These are phyloP conservation scores for Candida koratica DNA, from an alignment of 805 yeast genomes.

Conservation along the genomic window DNA sequence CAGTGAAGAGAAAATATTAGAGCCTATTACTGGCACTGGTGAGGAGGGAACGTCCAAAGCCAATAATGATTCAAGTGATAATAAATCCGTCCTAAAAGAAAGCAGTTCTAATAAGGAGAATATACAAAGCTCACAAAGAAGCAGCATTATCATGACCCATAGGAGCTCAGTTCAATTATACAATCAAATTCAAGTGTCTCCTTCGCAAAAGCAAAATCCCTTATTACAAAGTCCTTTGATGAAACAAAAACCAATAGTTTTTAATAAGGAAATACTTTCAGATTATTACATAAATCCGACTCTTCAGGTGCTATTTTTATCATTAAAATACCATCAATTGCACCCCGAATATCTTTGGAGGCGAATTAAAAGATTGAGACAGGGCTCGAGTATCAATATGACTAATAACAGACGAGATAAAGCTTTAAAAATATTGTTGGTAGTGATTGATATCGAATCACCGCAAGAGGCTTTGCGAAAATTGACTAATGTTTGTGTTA, in stretches of 20 bases:
- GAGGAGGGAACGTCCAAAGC: background rate
- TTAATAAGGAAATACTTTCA: conserved; percentile 46
- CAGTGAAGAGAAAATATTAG: background rate
- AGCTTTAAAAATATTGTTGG: conserved; percentile 51
- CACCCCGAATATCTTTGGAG: conserved; percentile 72
- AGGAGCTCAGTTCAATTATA: conserved; percentile 14
- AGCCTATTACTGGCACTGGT: background rate
- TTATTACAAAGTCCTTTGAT: conserved; percentile 47
- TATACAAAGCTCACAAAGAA: background rate
- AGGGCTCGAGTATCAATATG: conserved; percentile 27
- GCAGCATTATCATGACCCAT: no score
- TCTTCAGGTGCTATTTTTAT: conserved; percentile 56
- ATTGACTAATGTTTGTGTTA: conserved; percentile 45
- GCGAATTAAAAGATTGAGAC: conserved; percentile 43
- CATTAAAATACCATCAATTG: conserved; percentile 68
- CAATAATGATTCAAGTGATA: background rate
- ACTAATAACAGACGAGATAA: conserved; percentile 27
- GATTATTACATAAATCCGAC: conserved; percentile 63
- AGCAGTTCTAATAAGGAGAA: background rate
- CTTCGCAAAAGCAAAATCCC: conserved; percentile 72
- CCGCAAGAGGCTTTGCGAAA: conserved; percentile 47
- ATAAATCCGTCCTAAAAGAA: background rate
- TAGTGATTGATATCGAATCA: conserved; percentile 63
- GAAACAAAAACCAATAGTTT: conserved; percentile 52
- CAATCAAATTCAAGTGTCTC: conserved; percentile 48